Base-by-base conservation (phyloP, 1,284 basidiomycete genomes). In the Leccinum fuscescens region DNA sequence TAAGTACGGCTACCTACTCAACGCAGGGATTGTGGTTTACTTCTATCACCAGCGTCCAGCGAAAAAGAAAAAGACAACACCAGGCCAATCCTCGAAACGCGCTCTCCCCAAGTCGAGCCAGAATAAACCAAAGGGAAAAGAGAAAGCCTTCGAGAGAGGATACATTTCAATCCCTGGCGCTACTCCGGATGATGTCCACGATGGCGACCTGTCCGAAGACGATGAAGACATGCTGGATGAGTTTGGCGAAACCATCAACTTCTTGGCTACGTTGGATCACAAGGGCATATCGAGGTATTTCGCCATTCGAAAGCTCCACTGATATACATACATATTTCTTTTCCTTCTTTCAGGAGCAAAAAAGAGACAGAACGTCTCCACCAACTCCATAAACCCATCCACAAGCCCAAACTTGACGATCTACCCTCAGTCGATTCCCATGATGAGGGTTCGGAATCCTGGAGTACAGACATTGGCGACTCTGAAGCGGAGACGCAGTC, bases 231-330 rank as follows among this genome's bases (percentile, higher is more conserved):
- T 90, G 55, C 69, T 91, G 17, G 77, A 82, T 57, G 80, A 88
- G 64, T 86, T 84, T 66, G 82, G 85, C 7, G 77, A 77, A 35
- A 78, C 81, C 1, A 76, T 79, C 51, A 74, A 78, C 15, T 94
- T 94, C 72, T 72, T 93, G 52, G 75, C 78, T 29, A 74, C 73
- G 42, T 75, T 93, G 55, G 90, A 93, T 72, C 80, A 81, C 62
- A 85, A 83, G 65, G 88, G 83, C 15, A 90, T 94, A 60, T 78
- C 89, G 61, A 84, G 86, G 91, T 89, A 69, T 58, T 82, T 69
- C 3, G 14, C 51, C 50, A 42, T 63, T 51, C 44, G 44, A 29
- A 54, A 15, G 53, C 29, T 24, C n/a, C n/a, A 14, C 6, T 24
- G 22, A 15, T 17, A 24, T 49, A 24, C 17, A 20, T 6, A 6